These are phyloP conservation scores for Cryptococcus amylolentus DNA, from an alignment of 1,284 basidiomycete genomes.

Conservation along the genomic window DNA sequence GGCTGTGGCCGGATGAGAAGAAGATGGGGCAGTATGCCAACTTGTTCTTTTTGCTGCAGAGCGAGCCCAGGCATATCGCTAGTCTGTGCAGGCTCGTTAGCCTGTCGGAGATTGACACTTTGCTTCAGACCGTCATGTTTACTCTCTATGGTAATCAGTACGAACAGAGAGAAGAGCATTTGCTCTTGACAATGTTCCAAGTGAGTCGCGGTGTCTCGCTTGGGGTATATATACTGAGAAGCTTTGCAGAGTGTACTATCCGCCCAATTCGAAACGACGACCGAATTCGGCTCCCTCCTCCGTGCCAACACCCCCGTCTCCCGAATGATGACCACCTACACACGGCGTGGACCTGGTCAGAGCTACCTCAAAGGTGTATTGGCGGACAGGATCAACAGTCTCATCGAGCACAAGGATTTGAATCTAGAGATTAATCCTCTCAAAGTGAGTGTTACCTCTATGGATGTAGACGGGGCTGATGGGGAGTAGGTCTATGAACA, in stretches of 20 bases:
- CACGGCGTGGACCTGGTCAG: constrained; percentile 93
- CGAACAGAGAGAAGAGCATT: constrained; percentile 95
- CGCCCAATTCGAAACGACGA: constrained; percentile 96
- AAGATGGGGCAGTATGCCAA: constrained; percentile 91
- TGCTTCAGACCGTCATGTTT: constrained; percentile 99
- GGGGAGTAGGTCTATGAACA: constrained; percentile 85
- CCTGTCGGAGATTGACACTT: constrained; percentile 93
- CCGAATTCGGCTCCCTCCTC: constrained; percentile 93
- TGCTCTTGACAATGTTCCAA: constrained; percentile 96
- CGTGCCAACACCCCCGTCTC: constrained; percentile 98
- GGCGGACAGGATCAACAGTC: constrained; percentile 93
- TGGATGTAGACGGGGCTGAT: background rate
- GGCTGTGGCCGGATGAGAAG: constrained; percentile 88
- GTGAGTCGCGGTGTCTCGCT: constrained; percentile 35
- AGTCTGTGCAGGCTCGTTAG: constrained; percentile 95
- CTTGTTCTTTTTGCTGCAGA: constrained; percentile 96
- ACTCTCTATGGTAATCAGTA: constrained; percentile 99
- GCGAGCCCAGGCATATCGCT: constrained; percentile 94
- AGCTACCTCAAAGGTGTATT: constrained; percentile 95
- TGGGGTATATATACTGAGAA: background rate
- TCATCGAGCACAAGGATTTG: constrained; percentile 97
- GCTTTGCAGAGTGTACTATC: constrained; percentile 85
- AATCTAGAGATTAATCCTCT: constrained; percentile 98
- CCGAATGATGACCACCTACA: constrained; percentile 99
- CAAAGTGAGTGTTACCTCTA: constrained; percentile 60